These are phyloP conservation scores for Fusarium chaquense DNA, from an alignment of 2,329 filamentous ascomycete genomes.

Conservation along the genomic window DNA sequence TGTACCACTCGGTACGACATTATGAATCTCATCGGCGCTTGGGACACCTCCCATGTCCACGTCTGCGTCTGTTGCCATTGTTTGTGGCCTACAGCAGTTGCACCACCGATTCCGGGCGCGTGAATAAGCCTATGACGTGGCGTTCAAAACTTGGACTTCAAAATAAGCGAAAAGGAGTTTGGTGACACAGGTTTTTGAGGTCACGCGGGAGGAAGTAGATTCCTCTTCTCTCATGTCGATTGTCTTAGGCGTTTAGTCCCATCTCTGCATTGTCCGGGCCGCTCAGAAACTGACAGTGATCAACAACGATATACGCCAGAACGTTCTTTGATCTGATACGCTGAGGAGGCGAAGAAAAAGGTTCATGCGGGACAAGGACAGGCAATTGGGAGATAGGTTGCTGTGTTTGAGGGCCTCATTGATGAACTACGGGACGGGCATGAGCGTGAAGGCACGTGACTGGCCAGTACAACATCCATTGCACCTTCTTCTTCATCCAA, in stretches of 20 bases:
- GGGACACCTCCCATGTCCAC: slow-evolving; percentile 30
- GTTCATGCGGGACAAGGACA: slow-evolving; percentile 37
- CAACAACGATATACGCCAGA: neutral
- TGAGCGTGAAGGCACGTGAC: slow-evolving; percentile 20
- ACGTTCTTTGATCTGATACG: slow-evolving; percentile 10
- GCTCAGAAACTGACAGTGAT: slow-evolving; percentile 5
- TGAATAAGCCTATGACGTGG: slow-evolving; percentile 7
- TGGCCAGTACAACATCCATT: neutral
- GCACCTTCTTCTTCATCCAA: slow-evolving; percentile 8
- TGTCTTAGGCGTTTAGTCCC: slow-evolving; percentile 17
- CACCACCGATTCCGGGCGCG: neutral
- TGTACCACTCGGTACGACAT: slow-evolving; percentile 50
- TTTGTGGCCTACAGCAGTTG: neutral
- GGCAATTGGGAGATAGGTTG: neutral
- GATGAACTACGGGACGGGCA: neutral
- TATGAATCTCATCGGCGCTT: slow-evolving; percentile 7
- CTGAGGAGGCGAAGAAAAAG: neutral
- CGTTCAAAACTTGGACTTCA: neutral
- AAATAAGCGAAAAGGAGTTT: neutral
- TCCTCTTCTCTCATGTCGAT: slow-evolving; percentile 34
- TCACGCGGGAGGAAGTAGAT: slow-evolving; percentile 15
- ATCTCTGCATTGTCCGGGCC: slow-evolving; percentile 15
- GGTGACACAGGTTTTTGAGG: slow-evolving; percentile 19
- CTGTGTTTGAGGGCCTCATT: slow-evolving; percentile 25
- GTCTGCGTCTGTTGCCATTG: slow-evolving; percentile 59